Percentiles rank a stretch among this genome's conserved stretches.
Evolutionary conservation across 2,329 filamentous ascomycete species (phyloP).

Genomic region (Ilyonectria destructans): DNA sequence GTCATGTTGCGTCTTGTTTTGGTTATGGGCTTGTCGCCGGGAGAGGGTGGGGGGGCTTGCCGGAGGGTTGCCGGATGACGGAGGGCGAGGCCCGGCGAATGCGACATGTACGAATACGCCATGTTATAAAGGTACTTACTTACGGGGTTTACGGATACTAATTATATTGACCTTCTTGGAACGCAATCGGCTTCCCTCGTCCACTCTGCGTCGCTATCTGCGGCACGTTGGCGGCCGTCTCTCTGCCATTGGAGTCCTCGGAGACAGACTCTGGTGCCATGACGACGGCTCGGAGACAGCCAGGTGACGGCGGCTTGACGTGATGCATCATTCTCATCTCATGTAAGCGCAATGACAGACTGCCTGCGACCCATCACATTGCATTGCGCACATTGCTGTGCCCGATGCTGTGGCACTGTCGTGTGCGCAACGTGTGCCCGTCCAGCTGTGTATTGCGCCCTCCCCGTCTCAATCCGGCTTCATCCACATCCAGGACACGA

Average conservation of each 20-base stretch:
- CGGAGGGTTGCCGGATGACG: background rate
- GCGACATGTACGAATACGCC: conserved; percentile 2
- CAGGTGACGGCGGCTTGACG: background rate
- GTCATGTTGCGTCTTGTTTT: conserved; percentile 18
- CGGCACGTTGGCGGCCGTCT: background rate
- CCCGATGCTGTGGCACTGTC: no score
- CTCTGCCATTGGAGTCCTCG: background rate
- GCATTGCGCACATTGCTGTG: no score
- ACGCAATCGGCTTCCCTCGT: no score
- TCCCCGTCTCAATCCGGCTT: background rate
- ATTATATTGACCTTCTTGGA: background rate
- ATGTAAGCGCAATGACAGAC: background rate
- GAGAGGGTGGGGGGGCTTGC: background rate
- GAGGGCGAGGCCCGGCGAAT: background rate
- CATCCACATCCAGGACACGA: background rate
- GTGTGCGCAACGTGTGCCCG: no score
- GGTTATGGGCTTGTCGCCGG: conserved; percentile 14
- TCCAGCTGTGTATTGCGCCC: background rate
- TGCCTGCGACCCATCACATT: no score
- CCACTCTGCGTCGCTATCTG: no score
- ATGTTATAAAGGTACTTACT: background rate
- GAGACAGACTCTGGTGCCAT: background rate
- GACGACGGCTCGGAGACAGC: background rate
- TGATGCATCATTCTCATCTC: background rate
- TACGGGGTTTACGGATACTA: background rate